Evolutionary conservation across 1,139 yeast genomes (phyloP), one percentile per base, ranked within the genome.

Genomic region (Magnusiomyces suaveolens): DNA sequence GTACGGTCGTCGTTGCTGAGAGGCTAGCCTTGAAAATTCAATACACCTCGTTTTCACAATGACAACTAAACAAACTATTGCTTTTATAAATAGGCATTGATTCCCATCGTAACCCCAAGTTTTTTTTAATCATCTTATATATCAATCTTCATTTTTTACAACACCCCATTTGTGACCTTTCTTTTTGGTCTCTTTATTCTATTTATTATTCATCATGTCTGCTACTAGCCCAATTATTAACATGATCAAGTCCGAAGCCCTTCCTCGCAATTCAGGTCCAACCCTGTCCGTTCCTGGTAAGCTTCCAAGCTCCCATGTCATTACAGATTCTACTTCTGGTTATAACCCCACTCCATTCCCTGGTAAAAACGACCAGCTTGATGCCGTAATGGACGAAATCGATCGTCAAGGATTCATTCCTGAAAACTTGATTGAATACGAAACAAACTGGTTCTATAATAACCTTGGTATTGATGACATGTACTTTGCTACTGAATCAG

Each of bases 381-480:
- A 83, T 59, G 78, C 80, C 55, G 96, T 92, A 46, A 80, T 88
- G 71, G 96, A 88, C 67, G 77, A 82, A 52, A 75, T 92, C 59
- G 96, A 88, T 67, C 76, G 80, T 57, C 82, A 84, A 51, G 97
- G 97, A 0, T 87, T 90, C 66, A 86, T 92, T 57, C 98, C 97
- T 14, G 96, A 87, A 64, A 72, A 80, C 53, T 75, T 88, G 63
- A 86, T 92, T 63, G 97, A 89, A 71, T 75, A 80, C 56, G 97
- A 90, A 71, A 83, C 94, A 8, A 80, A 77, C 57, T 90, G 96
- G 95, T 92, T 92, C 69, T 92, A 92, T 73, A 82, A 86, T 59
- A 73, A 80, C 52, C 77, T 92, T 62, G 97, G 97, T 46, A 88
- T 92, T 60, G 97, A 89, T 67, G 97, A 71, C 67, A 84, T 88